phyloP scores from a whole-genome alignment of 1,284 basidiomycete species.

The Kalmanozyma brasiliensis region DNA sequence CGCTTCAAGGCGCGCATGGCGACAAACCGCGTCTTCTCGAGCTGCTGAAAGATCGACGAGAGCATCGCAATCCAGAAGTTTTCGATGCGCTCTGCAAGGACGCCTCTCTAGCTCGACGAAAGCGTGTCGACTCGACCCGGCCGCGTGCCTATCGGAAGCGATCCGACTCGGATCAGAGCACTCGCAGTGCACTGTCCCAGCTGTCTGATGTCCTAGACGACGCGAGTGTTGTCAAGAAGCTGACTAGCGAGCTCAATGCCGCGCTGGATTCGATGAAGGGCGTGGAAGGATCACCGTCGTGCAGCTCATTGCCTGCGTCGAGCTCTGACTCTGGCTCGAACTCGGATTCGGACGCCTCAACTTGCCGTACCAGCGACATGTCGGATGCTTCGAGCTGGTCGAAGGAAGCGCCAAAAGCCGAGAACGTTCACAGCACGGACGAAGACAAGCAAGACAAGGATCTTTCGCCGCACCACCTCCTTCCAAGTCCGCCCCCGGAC shows the following conservation, averaged over 20 bases:
- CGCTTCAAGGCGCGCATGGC: conserved; percentile 12
- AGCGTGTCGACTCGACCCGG: conserved; percentile 9
- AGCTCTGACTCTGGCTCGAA: not conserved
- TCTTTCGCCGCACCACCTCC: not conserved
- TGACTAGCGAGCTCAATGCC: not conserved
- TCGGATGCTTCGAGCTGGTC: conserved; percentile 7
- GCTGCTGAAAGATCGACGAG: not conserved
- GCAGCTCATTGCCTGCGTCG: not conserved
- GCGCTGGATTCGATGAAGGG: not conserved
- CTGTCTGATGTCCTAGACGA: not conserved
- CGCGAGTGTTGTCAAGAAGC: not conserved
- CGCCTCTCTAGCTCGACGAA: conserved; percentile 5
- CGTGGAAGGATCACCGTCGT: not conserved
- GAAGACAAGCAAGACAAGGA: too few species aligned
- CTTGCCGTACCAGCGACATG: conserved; percentile 12
- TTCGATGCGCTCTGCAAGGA: not conserved
- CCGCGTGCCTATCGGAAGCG: conserved; percentile 1
- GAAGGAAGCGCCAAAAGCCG: not conserved
- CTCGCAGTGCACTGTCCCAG: not conserved
- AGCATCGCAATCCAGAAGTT: not conserved
- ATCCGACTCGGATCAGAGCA: conserved; percentile 1
- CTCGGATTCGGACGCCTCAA: conserved; percentile 7
- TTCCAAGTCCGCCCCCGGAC: not conserved
- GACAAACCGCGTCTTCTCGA: conserved; percentile 19
- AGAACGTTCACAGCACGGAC: not conserved